These are phyloP conservation scores for Alternaria brassicicola DNA, from an alignment of 2,329 filamentous ascomycete genomes.

Conservation along the genomic window DNA sequence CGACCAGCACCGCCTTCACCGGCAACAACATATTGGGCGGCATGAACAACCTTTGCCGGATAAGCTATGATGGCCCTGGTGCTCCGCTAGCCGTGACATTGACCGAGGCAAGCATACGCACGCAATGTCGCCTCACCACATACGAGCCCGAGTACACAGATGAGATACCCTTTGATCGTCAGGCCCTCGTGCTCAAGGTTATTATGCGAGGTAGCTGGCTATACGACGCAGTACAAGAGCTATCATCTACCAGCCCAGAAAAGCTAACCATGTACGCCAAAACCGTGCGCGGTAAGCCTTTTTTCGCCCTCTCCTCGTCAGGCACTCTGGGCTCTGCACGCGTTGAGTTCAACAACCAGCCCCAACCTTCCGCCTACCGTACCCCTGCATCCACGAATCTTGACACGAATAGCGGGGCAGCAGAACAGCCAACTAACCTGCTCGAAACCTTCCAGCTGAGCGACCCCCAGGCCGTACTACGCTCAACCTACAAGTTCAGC, in stretches of 20 bases:
- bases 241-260: constrained; percentile 71
- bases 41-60: constrained; percentile 82
- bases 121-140: constrained; percentile 83
- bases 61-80: constrained; percentile 77
- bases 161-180: constrained; percentile 86
- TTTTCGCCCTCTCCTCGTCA: constrained; percentile 73
- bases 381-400: constrained; percentile 22
- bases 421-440: constrained; percentile 48
- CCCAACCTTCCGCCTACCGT: constrained; percentile 31
- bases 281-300: constrained; percentile 56
- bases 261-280: constrained; percentile 66
- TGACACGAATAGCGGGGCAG: constrained; percentile 4
- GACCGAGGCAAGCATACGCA: constrained; percentile 75
- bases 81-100: constrained; percentile 83
- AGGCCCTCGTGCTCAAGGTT: constrained; percentile 83
- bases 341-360: constrained; percentile 62
- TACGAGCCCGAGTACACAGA: constrained; percentile 72
- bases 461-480: constrained; percentile 30
- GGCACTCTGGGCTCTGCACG: constrained; percentile 65
- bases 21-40: constrained; percentile 76
- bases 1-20: constrained; percentile 72
- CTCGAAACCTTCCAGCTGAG: constrained; percentile 75
- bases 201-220: constrained; percentile 85
- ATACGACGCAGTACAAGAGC: constrained; percentile 73
- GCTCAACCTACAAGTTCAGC: constrained; percentile 81